These are phyloP conservation scores for Xylaria arbuscula DNA, from an alignment of 2,329 filamentous ascomycete species.

Conservation along the genomic window DNA sequence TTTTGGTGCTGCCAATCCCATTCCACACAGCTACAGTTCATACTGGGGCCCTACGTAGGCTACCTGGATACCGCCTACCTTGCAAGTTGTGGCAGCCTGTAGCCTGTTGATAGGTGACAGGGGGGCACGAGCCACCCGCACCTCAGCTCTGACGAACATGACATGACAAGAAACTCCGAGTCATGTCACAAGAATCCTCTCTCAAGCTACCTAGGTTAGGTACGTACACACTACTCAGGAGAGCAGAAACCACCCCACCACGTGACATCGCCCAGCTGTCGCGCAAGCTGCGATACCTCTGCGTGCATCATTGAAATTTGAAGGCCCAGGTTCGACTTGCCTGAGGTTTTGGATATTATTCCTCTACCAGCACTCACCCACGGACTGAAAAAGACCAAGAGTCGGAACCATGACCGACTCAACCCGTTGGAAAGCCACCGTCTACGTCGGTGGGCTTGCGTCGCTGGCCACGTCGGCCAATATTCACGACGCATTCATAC, in stretches of 20 bases:
- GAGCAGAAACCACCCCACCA: conserved; percentile 16
- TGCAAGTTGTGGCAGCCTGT: neutral
- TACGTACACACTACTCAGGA: neutral
- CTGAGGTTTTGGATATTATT: neutral
- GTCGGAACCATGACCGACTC: conserved; percentile 77
- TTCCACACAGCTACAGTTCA: neutral
- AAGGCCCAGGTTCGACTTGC: neutral
- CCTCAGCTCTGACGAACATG: conserved; percentile 15
- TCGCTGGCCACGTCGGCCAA: conserved; percentile 78
- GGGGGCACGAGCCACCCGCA: conserved; percentile 24
- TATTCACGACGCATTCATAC: conserved; percentile 91
- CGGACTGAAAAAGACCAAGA: conserved; percentile 8
- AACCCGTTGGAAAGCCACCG: conserved; percentile 85
- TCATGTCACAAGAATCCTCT: conserved; percentile 4
- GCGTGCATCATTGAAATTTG: neutral
- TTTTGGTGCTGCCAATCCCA: conserved; percentile 10
- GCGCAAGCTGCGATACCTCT: conserved; percentile 8
- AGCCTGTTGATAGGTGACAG: neutral
- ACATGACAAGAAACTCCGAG: conserved; percentile 4
- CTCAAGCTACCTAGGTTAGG: neutral
- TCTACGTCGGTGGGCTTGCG: conserved; percentile 92
- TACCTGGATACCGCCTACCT: neutral
- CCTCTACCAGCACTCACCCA: conserved; percentile 9
- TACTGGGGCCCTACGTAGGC: neutral
- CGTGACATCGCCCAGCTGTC: conserved; percentile 24